Conservation (phyloP, 768 basidiomycete species). For the Suillus cothurnatus region DNA sequence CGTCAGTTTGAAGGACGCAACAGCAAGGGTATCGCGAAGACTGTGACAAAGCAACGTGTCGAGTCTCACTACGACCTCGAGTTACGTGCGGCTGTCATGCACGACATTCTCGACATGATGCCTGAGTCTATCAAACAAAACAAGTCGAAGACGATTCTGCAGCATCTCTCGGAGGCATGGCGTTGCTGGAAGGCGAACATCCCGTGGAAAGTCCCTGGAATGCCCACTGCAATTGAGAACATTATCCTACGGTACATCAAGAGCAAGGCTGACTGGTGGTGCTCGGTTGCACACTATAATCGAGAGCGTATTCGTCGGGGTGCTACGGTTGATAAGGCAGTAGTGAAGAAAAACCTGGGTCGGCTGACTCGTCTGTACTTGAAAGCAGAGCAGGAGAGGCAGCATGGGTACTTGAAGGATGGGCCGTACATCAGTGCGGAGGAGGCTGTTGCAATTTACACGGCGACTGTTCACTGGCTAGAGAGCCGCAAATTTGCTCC, state of each 20-base stretch:
- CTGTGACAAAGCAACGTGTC: slow-evolving; percentile 98
- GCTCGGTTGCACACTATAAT: slow-evolving; percentile 96
- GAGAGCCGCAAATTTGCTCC: slow-evolving; percentile 98
- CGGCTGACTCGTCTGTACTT: slow-evolving; percentile 96
- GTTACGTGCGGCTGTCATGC: slow-evolving; percentile 98
- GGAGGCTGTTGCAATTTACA: slow-evolving; percentile 98
- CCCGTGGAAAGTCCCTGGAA: slow-evolving; percentile 99
- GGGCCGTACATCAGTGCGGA: slow-evolving; percentile 99
- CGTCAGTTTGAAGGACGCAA: slow-evolving; percentile 99
- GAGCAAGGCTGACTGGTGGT: slow-evolving; percentile 99
- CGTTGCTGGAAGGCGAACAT: slow-evolving; percentile 97
- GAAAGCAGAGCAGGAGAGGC: slow-evolving; percentile 98
- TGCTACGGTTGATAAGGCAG: slow-evolving; percentile 97
- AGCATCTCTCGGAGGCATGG: slow-evolving; percentile 98
- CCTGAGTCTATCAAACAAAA: slow-evolving; percentile 99
- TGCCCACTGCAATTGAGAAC: slow-evolving; percentile 99
- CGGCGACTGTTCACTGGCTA: slow-evolving; percentile 98
- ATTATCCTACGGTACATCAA: slow-evolving; percentile 99
- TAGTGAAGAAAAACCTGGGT: slow-evolving; percentile 98
- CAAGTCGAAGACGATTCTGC: slow-evolving; percentile 99
- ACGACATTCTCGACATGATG: slow-evolving; percentile 99
- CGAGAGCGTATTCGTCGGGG: slow-evolving; percentile 96
- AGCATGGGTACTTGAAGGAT: slow-evolving; percentile 98
- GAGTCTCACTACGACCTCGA: slow-evolving; percentile 99
- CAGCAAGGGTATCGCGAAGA: slow-evolving; percentile 95